Percentiles rank a stretch among this genome's conserved stretches.
Evolutionary conservation across 371 early-diverging fungal species (phyloP).

Genomic region (Actinomortierella wolfii): DNA sequence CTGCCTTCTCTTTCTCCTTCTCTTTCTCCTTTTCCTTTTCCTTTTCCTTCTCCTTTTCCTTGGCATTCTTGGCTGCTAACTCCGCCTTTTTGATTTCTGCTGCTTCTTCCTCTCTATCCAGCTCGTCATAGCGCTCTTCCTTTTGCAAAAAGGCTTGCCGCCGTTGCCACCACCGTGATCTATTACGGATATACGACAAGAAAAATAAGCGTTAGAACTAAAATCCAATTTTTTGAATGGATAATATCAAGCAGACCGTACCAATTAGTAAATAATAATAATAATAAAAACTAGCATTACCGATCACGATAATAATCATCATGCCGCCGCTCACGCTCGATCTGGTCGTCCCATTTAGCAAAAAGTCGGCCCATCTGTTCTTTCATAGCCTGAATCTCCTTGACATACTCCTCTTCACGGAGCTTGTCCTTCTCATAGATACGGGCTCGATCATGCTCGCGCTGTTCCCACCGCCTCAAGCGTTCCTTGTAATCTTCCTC

Average conservation of each 20-base stretch:
- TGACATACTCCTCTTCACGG: constrained; percentile 56
- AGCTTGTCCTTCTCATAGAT: constrained; percentile 57
- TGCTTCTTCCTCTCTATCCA: constrained; percentile 61
- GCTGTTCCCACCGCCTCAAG: constrained; percentile 67
- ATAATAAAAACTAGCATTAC: constrained; percentile 32
- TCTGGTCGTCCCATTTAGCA: constrained; percentile 78
- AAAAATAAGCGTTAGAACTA: not conserved
- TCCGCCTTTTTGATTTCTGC: constrained; percentile 32
- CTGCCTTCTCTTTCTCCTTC: not conserved
- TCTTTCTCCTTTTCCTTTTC: not conserved
- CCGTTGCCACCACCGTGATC: constrained; percentile 72
- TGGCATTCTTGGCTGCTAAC: constrained; percentile 46
- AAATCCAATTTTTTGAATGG: not conserved
- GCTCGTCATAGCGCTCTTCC: constrained; percentile 73
- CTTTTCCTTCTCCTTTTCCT: constrained; percentile 18
- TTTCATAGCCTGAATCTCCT: constrained; percentile 50
- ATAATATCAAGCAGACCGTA: constrained; percentile 2
- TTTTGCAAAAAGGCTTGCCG: constrained; percentile 63
- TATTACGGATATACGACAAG: constrained; percentile 15
- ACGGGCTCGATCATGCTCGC: constrained; percentile 59
- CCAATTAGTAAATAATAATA: not conserved
- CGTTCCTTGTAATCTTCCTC: constrained; percentile 70
- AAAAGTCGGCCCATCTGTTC: constrained; percentile 58
- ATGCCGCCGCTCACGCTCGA: constrained; percentile 62
- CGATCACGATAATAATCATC: constrained; percentile 75